phyloP scores from a whole-genome alignment of 2,329 filamentous ascomycete species.

The Epichloe amarillans region DNA sequence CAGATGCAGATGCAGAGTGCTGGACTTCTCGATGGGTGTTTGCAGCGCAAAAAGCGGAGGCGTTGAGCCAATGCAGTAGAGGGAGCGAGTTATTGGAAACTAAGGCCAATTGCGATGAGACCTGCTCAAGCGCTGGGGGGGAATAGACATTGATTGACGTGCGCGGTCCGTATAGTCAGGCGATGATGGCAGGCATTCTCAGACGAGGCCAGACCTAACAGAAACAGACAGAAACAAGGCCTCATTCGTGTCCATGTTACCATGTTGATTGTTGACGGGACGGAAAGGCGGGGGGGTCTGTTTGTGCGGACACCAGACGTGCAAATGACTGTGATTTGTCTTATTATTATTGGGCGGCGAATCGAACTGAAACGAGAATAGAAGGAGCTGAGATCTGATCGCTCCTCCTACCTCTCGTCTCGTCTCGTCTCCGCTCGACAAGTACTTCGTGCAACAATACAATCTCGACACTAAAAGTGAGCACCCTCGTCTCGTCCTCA shows the following conservation, averaged over 20 bases:
- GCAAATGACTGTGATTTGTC: background rate
- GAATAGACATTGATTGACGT: conserved; percentile 1
- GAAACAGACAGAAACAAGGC: background rate
- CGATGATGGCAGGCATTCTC: background rate
- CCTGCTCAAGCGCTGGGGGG: background rate
- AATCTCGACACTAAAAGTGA: too few species aligned
- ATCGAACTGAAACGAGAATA: background rate
- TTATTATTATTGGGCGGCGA: background rate
- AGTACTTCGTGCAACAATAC: too few species aligned
- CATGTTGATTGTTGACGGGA: background rate
- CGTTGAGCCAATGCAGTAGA: background rate
- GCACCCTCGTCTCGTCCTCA: background rate
- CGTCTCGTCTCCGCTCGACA: too few species aligned
- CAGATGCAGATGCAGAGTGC: background rate
- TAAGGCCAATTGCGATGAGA: conserved; percentile 1
- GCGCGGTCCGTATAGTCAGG: too few species aligned
- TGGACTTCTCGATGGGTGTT: background rate
- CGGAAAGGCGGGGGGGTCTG: background rate
- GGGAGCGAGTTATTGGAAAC: background rate
- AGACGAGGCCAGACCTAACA: background rate
- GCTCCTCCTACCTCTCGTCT: conserved; percentile 1
- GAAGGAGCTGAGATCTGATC: conserved; percentile 1
- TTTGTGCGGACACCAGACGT: background rate
- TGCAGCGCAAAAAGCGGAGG: background rate
- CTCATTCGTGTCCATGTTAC: background rate